Conservation (phyloP, 257 asterid genomes). For the Gentiana dahurica region DNA sequence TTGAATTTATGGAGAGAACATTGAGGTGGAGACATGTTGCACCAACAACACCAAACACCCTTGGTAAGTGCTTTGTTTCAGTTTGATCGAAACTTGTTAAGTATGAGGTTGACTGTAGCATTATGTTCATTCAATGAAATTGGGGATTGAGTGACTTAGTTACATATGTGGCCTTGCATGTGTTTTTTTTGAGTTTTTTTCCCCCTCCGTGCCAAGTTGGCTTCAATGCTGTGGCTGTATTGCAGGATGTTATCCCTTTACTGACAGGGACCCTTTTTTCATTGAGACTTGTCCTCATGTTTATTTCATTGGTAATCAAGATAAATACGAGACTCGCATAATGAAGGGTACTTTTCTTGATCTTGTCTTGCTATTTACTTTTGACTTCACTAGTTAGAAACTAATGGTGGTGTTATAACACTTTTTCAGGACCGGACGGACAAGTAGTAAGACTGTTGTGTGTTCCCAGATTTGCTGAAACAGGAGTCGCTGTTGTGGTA, state of each 20-base stretch:
- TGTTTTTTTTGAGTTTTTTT: background rate
- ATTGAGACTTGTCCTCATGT: conserved; percentile 93
- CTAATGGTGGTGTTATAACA: conserved; percentile 8
- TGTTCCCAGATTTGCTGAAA: conserved; percentile 75
- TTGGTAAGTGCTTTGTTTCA: conserved; percentile 40
- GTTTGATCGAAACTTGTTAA: conserved; percentile 2
- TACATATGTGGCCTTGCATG: background rate
- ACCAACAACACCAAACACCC: conserved; percentile 95
- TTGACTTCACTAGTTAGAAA: no score
- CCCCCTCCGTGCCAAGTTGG: background rate
- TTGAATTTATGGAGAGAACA: conserved; percentile 84
- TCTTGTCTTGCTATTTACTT: conserved; percentile 1
- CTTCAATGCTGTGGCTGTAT: conserved; percentile 6
- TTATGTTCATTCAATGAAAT: background rate
- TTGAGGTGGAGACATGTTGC: conserved; percentile 96
- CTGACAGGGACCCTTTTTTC: conserved; percentile 90
- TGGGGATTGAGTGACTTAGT: background rate
- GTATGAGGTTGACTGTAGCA: no score
- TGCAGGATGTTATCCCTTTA: conserved; percentile 95
- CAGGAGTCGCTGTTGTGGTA: conserved; percentile 87
- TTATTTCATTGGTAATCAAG: conserved; percentile 88
- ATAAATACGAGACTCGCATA: conserved; percentile 49
- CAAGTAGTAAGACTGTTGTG: conserved; percentile 70
- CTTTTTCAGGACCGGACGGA: conserved; percentile 67
- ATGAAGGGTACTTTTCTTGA: conserved; percentile 46